A percentile compares a stretch with the other conserved stretches of the same genome.
Conservation (phyloP, 2,329 filamentous ascomycete genomes). For the Fusarium albidum region DNA sequence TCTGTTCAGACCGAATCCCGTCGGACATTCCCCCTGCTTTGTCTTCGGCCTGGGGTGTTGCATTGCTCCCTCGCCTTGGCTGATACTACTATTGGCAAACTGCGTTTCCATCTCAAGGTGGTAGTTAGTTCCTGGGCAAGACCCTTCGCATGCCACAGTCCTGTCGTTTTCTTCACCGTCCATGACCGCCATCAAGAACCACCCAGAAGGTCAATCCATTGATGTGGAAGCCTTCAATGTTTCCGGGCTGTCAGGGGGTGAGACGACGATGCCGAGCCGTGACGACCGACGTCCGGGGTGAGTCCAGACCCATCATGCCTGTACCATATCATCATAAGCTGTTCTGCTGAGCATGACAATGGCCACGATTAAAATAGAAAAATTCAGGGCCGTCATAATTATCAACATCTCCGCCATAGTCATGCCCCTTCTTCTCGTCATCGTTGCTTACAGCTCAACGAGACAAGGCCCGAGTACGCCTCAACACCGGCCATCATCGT, state of each 20-base stretch:
- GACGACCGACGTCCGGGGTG: too few species aligned
- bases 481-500: slow-evolving; percentile 25
- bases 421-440: not conserved
- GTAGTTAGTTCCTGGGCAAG: too few species aligned
- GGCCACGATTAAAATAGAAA: not conserved
- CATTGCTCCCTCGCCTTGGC: not conserved
- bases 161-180: too few species aligned
- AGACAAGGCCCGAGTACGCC: slow-evolving; percentile 14
- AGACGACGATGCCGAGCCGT: too few species aligned
- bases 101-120: not conserved
- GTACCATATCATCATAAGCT: not conserved
- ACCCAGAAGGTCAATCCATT: too few species aligned
- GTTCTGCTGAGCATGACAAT: not conserved
- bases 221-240: too few species aligned
- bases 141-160: too few species aligned
- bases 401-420: not conserved
- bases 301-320: too few species aligned
- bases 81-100: not conserved
- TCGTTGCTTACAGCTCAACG: slow-evolving; percentile 1
- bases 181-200: too few species aligned
- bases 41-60: not conserved
- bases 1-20: too few species aligned
- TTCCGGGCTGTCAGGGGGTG: too few species aligned
- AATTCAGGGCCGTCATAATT: not conserved
- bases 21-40: not conserved